Base-by-base conservation (phyloP, 2,329 filamentous ascomycete species). In the Colletotrichum acutatum region DNA sequence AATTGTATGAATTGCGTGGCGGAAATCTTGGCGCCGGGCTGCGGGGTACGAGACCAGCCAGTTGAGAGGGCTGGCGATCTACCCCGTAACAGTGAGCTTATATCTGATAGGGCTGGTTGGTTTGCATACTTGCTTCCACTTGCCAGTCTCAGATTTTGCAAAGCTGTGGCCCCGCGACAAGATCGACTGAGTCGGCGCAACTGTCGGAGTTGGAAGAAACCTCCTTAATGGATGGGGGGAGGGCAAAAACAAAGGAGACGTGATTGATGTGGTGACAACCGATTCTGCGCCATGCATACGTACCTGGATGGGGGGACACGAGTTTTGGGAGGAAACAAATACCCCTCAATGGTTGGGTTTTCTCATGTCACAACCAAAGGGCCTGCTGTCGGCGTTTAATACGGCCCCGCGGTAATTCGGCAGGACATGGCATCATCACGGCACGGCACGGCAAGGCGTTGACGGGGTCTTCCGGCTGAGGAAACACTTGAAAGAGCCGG, bases 391-490 rank as follows among this genome's bases (percentile, higher is more conserved):
- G 66, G 60, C 66, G 60, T 61, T 67, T 64, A 46, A 56, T 24
- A 64, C 60, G 54, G 42, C 70, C 59, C 19, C 11, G 19, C 66
- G 66, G 46, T 70, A 11, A 54, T 54, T 57, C 52, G 62, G 32
- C 52, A 65, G 71, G 61, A 28, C 16, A 65, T 52, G 57, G 66
- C 61, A 37, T 42, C 56, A 70, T 72, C 69, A 72, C 64, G 42
- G 42, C 70, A 72, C 60, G 71, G 32, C 32, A 72, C 61, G 71
- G 66, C 66, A 71, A 56, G 71, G 71, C 71, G 71, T 73, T 73
- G 56, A 56, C 71, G 60, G 71, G 16, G 16, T 71, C 62, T 66
- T 32, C 42, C 49, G 71, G 71, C 56, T 57, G 34, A 69, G 37
- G 34, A 32, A 54, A 26, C 11, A 59, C 19, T 54, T 22, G 30